phyloP scores from a whole-genome alignment of 108 stramenopile species.

The Ochromonas danica region DNA sequence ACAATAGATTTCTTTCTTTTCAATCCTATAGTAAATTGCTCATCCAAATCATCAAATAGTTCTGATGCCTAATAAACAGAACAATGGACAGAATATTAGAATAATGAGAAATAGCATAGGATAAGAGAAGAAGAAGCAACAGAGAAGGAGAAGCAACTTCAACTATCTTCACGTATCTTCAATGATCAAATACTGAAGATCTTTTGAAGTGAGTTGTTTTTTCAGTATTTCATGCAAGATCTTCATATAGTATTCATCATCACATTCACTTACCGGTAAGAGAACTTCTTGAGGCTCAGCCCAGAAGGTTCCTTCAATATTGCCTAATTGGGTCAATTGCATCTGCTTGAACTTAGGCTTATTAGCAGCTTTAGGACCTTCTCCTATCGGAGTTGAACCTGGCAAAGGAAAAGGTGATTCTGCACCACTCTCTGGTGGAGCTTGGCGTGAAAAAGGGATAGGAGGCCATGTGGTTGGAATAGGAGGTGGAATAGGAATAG shows the following conservation, averaged over 20 bases:
- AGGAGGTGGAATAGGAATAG: slow-evolving; percentile 26
- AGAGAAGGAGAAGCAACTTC: not conserved
- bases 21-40: not conserved
- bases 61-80: not conserved
- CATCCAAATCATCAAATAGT: slow-evolving; percentile 20
- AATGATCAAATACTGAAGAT: too few relatives aligned
- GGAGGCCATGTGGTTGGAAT: slow-evolving; percentile 31
- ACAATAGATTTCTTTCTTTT: not conserved
- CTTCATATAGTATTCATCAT: not conserved
- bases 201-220: too few relatives aligned
- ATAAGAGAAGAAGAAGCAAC: not conserved
- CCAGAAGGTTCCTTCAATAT: slow-evolving; percentile 27
- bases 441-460: not conserved
- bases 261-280: not conserved
- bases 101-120: not conserved
- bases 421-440: not conserved
- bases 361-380: not conserved
- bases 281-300: not conserved
- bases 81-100: not conserved
- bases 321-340: not conserved
- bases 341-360: not conserved
- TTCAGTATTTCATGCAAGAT: too few relatives aligned
- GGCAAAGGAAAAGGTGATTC: not conserved
- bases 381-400: not conserved
- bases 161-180: too few relatives aligned